Base-by-base conservation (phyloP, 441 rosid genomes). In the Sinapis alba region DNA sequence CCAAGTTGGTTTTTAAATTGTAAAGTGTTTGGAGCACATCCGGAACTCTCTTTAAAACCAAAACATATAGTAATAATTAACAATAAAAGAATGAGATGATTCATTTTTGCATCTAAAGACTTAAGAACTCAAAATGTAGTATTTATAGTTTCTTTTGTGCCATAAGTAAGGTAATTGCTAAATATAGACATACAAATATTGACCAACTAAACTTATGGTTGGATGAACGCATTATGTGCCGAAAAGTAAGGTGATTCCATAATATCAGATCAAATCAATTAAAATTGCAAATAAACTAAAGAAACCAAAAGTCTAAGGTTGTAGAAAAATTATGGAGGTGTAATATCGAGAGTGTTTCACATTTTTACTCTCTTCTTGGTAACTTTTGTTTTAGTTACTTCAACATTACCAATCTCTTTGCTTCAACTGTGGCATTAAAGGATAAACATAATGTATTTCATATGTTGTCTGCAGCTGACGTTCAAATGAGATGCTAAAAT, bases 391-490 rank as follows among this genome's bases (percentile, higher is more conserved):
- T 38, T 38, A 0, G 12, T 38, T 11, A 38, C 12, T 38, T 38
- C 45, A 38, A 11, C 15, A 38, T n/a, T 38, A 38, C 45, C 45
- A 38, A 38, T 3, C 45, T 11, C 41, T 34, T 34, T 34, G 45
- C 45, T 11, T 11, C 45, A 38, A 11, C 45, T 38, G 45, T 38
- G n/a, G 5, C 12, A 38, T 38, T 38, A 1, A n/a, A n/a, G n/a
- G n/a, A n/a, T n/a, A n/a, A n/a, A 18, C 23, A 51, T 51, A 51
- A 51, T 59, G 45, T 45, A 47, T 21, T 70, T 82, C 67, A 20
- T 24, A 70, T 30, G 41, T 9, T 59, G 28, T 60, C 64, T 83
- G 79, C 97, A 47, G 7, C 54, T 47, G 10, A 47, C n/a, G n/a
- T n/a, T n/a, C n/a, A n/a, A n/a, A n/a, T n/a, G n/a, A n/a, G n/a